Conservation (phyloP, 2,329 filamentous ascomycete genomes). For the Neonectria magnoliae region DNA sequence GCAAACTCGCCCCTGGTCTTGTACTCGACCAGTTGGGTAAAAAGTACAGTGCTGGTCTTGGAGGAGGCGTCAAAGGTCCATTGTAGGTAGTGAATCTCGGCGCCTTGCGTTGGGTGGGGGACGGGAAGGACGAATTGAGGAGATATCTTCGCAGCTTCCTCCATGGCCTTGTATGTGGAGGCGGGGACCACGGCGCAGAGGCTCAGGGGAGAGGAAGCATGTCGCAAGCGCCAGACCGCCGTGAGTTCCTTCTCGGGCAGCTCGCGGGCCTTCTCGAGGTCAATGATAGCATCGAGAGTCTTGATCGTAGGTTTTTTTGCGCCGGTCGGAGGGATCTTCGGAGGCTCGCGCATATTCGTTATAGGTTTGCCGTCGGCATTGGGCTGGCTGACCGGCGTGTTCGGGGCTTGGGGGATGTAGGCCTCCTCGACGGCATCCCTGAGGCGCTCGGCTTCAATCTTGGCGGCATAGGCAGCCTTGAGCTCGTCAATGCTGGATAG, state of each 20-base stretch:
- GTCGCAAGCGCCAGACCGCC: constrained; percentile 88
- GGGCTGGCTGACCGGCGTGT: constrained; percentile 50
- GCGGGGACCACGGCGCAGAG: constrained; percentile 87
- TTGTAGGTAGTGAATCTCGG: constrained; percentile 95
- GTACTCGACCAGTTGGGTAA: constrained; percentile 93
- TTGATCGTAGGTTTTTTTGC: constrained; percentile 50
- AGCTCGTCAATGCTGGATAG: constrained; percentile 76
- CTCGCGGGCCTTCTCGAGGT: constrained; percentile 78
- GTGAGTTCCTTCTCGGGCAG: constrained; percentile 86
- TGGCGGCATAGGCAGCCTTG: constrained; percentile 84
- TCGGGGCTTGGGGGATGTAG: constrained; percentile 49
- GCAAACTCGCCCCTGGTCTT: constrained; percentile 91
- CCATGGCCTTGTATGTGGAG: constrained; percentile 78
- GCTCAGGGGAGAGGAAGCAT: constrained; percentile 76
- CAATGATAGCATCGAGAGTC: constrained; percentile 67
- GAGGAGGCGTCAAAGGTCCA: constrained; percentile 85
- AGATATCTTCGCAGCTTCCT: constrained; percentile 74
- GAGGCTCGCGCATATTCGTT: constrained; percentile 24
- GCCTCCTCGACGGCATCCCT: constrained; percentile 66
- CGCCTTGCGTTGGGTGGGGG: constrained; percentile 72
- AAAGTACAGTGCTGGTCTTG: constrained; percentile 79
- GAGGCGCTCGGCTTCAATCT: constrained; percentile 77
- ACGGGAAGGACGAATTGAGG: constrained; percentile 94
- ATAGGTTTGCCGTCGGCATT: constrained; percentile 32
- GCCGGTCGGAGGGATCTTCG: constrained; percentile 29